Base-by-base conservation (phyloP, 2,329 filamentous ascomycete genomes). In the Trichoderma guizhouense region DNA sequence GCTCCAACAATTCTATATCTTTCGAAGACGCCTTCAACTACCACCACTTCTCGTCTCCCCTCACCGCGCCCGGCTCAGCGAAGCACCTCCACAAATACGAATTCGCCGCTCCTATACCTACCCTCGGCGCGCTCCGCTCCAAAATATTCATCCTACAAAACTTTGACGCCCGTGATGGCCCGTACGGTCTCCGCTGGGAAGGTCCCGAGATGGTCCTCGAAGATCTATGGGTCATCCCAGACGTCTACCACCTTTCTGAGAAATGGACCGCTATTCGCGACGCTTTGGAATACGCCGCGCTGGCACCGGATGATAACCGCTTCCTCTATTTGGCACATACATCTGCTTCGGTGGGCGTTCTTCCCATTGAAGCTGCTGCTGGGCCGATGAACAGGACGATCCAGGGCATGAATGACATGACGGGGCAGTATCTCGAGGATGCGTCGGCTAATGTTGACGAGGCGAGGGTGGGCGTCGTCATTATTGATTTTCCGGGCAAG, bases 351-450 rank as follows among this genome's bases (percentile, higher is more conserved):
- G 81, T 86, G 3, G 84, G 84, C 47, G 84, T 87, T 11, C 73
- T 84, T 72, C 85, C 85, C 47, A 85, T 87, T 65, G 83, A 85
- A 74, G 85, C 84, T 1, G 85, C 85, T 12, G 85, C 85, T 0
- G 85, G 85, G 0, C 81, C 84, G n/a, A 75, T 76, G 67, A 83
- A 85, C 74, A 77, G 78, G 55, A 80, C 79, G 18, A 78, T 85
- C 5, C 75, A 76, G n/a, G 85, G 85, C 32, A 85, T 86, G 80
- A 87, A 87, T 71, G 84, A 86, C 74, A 81, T 82, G 78, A 85
- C 84, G 39, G 84, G 84, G 36, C 77, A 78, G 73, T 86, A 83
- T 82, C 78, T 86, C 47, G 76, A 78, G 36, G 77, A 81, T 51
- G 78, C 76, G 36, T 76, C 76, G 26, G 71, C 75, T 7, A 75